Evolutionary conservation across 2,329 filamentous ascomycete species (phyloP).

Genomic region (Cercospora sp.): DNA sequence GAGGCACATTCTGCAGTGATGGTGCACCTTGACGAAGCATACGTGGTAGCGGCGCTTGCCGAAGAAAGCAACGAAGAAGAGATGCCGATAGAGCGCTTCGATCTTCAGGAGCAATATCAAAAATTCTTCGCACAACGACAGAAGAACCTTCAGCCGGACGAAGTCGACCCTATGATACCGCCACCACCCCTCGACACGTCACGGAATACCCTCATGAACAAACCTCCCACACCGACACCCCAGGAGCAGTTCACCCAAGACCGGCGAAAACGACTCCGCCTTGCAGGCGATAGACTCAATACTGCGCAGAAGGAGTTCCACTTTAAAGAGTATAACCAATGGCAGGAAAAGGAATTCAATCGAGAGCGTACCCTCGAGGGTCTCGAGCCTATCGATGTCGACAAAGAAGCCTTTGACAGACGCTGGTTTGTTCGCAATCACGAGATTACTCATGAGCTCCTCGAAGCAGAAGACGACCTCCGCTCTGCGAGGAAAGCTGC

Average conservation of each 20-base stretch:
- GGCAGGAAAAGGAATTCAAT: neutral
- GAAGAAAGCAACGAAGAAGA: slow-evolving; percentile 1
- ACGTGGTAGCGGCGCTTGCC: neutral
- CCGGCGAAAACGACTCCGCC: neutral
- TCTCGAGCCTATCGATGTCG: neutral
- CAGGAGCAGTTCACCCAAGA: neutral
- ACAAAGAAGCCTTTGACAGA: slow-evolving; percentile 5
- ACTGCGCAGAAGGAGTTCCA: neutral
- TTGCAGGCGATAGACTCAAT: neutral
- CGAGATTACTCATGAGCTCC: slow-evolving; percentile 11
- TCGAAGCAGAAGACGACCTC: slow-evolving; percentile 9
- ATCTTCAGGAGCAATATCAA: slow-evolving; percentile 16
- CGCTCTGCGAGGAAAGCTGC: slow-evolving; percentile 2
- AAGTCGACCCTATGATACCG: neutral
- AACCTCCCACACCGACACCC: neutral
- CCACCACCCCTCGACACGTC: slow-evolving; percentile 6
- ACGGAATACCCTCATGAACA: neutral
- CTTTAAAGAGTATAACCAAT: neutral
- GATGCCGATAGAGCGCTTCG: slow-evolving; percentile 7
- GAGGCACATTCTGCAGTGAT: neutral
- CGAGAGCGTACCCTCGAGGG: neutral
- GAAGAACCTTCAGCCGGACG: neutral
- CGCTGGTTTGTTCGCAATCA: slow-evolving; percentile 7
- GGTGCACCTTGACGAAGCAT: slow-evolving; percentile 12
- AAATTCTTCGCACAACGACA: neutral